Base-by-base conservation (phyloP, 129 eudicot genomes). In the Dittrichia graveolens region DNA sequence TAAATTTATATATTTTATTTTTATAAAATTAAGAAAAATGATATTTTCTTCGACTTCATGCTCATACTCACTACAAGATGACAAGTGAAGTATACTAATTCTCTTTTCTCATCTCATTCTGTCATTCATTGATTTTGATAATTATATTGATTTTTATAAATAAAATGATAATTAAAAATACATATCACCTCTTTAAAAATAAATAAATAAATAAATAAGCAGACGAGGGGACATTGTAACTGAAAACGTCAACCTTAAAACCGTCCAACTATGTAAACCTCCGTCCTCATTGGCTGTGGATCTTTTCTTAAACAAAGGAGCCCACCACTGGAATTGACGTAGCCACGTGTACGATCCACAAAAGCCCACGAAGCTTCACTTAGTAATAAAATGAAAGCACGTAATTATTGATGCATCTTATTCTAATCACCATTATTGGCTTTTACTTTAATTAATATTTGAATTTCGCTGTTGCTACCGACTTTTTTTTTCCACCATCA, bases 311-410 rank as follows among this genome's bases (percentile, higher is more conserved):
- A 48, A 48, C 53, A 43, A 56, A 42, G 43, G 78, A 64, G 10
- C 65, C 56, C 56, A 43, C 35, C 57, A 53, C 46, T 12, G 42
- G 65, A 75, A 75, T 53, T 65, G 79, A 75, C 79, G 39, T 12
- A 39, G 3, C 72, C 79, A 75, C 73, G 73, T 75, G 73, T 65
- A 53, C 79, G 79, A 75, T 65, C n/a, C 64, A 53, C 72, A 65
- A 53, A 12, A 64, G n/a, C 3, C 79, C 79, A 75, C 58, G 56
- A 3, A 35, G 5, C 31, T 37, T 53, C 47, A 42, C 65, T 49
- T 55, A 19, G 19, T 55, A 55, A 56, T 71, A 55, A 65, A 72
- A 72, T 58, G 35, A 24, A 24, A 24, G 31, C 2, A 58, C 76
- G 12, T 44, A 45, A 72, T 44, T 72, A 72, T 72, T 72, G 58